Percentiles rank a stretch among this genome's conserved stretches.
Conservation (phyloP, 768 basidiomycete species). For the Multifurca ochricompacta region DNA sequence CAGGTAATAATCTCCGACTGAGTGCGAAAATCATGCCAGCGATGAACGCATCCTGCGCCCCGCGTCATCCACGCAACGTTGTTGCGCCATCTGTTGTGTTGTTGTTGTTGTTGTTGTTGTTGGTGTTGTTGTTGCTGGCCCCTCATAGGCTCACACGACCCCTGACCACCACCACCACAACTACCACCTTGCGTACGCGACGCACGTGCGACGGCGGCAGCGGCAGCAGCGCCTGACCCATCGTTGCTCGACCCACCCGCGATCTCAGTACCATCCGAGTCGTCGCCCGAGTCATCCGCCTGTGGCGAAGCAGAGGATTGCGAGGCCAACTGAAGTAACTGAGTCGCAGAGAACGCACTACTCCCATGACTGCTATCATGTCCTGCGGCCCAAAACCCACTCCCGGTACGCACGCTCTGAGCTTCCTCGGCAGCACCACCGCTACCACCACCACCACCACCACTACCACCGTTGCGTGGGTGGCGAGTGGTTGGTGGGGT, state of each 20-base stretch:
- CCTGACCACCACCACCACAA: no score
- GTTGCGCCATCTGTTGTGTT: not conserved
- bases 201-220: conserved; percentile 23
- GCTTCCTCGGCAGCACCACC: conserved; percentile 30
- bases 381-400: conserved; percentile 68
- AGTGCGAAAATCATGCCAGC: conserved; percentile 82
- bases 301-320: conserved; percentile 25
- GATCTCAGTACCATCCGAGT: conserved; percentile 53
- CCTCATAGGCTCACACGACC: no score
- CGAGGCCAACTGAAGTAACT: conserved; percentile 14
- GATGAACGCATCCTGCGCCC: conserved; percentile 77
- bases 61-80: conserved; percentile 58
- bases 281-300: conserved; percentile 52
- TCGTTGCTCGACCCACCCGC: conserved; percentile 30
- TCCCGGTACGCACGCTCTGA: conserved; percentile 54
- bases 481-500: conserved; percentile 1
- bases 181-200: not conserved
- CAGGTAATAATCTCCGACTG: conserved; percentile 63
- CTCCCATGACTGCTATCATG: conserved; percentile 43
- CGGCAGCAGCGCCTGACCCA: conserved; percentile 25
- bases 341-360: conserved; percentile 40
- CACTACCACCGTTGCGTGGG: not conserved
- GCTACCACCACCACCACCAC: no score
- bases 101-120: not conserved
- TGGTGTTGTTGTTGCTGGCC: not conserved